Conservation (phyloP, 2,329 filamentous ascomycete genomes). For the Aspergillus sp. region DNA sequence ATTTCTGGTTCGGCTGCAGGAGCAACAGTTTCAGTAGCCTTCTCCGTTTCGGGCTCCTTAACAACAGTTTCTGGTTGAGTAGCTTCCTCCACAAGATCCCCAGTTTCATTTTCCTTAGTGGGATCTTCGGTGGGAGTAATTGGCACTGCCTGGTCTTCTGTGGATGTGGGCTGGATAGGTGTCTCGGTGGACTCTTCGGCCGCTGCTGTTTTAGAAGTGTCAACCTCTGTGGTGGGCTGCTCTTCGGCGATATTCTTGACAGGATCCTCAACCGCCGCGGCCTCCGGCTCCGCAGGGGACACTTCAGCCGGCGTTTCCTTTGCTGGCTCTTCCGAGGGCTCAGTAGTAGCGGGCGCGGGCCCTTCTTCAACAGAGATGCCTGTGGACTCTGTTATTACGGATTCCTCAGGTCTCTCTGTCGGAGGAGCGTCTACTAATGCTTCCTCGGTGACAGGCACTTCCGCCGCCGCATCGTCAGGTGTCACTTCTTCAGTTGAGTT, state of each 20-base stretch:
- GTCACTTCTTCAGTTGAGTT: constrained; percentile 6
- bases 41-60: constrained; percentile 7
- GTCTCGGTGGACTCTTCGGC: constrained; percentile 8
- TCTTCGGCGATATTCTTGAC: constrained; percentile 8
- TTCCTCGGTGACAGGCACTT: constrained; percentile 1
- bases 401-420: constrained; percentile 4
- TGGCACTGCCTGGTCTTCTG: constrained; percentile 4
- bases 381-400: constrained; percentile 1
- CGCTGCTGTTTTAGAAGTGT: constrained; percentile 10
- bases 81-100: not conserved
- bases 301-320: constrained; percentile 3
- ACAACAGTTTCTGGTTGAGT: not conserved
- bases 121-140: constrained; percentile 3
- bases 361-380: not conserved
- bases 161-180: not conserved
- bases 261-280: not conserved
- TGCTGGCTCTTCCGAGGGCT: not conserved
- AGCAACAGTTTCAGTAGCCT: not conserved
- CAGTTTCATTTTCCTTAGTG: not conserved
- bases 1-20: constrained; percentile 3
- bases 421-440: not conserved
- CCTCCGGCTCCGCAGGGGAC: not conserved
- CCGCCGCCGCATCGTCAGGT: constrained; percentile 1
- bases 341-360: not conserved
- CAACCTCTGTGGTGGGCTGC: constrained; percentile 10